These are phyloP conservation scores for Aspergillus sp. DNA, from an alignment of 2,329 filamentous ascomycete species.

Conservation along the genomic window DNA sequence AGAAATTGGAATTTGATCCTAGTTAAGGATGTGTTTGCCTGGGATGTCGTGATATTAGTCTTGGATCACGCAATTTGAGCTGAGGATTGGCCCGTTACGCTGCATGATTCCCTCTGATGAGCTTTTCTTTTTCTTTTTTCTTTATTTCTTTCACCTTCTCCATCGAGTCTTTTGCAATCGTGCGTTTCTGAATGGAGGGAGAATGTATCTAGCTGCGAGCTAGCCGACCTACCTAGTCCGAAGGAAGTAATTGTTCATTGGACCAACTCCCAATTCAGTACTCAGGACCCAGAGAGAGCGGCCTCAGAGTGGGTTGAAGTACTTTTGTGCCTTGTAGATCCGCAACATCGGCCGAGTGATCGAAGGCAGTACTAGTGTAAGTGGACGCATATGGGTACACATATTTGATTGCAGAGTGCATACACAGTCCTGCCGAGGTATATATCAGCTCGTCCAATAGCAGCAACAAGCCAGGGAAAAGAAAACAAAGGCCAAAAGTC, in stretches of 20 bases:
- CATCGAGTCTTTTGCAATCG: neutral
- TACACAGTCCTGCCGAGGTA: conserved; percentile 8
- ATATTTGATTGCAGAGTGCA: neutral
- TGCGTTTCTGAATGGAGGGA: conserved; percentile 14
- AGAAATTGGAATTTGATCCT: conserved; percentile 1
- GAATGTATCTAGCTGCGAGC: conserved; percentile 6
- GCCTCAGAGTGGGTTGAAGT: neutral
- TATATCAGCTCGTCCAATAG: conserved; percentile 6
- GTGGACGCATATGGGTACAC: neutral
- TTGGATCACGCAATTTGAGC: conserved; percentile 26
- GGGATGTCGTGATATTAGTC: conserved; percentile 28
- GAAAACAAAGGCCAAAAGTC: neutral
- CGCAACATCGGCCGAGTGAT: neutral
- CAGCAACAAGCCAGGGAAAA: neutral
- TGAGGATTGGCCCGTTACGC: neutral
- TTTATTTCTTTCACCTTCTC: neutral
- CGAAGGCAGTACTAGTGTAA: neutral
- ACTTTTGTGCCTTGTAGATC: neutral
- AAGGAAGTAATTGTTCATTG: conserved; percentile 4
- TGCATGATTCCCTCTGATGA: neutral
- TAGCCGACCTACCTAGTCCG: conserved; percentile 4
- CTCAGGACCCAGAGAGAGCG: neutral
- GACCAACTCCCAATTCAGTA: neutral
- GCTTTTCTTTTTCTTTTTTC: neutral
- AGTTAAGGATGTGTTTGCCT: neutral